These are phyloP conservation scores for Phytophthora multivora DNA, from an alignment of 352 stramenopile species.

Conservation along the genomic window DNA sequence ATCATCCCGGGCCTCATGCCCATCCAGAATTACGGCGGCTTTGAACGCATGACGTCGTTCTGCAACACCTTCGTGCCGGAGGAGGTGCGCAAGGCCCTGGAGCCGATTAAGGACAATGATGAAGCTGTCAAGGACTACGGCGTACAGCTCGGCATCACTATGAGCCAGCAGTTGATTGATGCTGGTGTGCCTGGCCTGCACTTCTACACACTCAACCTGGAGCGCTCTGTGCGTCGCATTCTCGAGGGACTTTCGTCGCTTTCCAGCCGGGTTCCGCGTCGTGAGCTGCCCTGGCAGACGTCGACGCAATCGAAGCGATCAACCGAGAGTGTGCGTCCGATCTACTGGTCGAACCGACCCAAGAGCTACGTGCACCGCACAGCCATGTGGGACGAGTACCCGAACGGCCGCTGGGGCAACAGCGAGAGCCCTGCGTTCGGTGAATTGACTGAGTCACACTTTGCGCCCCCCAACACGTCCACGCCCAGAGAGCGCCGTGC, in stretches of 20 bases:
- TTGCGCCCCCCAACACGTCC: constrained; percentile 76
- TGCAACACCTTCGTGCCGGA: constrained; percentile 95
- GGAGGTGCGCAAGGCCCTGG: constrained; percentile 77
- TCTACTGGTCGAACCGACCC: constrained; percentile 99
- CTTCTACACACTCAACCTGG: constrained; percentile 96
- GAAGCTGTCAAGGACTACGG: constrained; percentile 96
- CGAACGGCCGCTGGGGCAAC: constrained; percentile 96
- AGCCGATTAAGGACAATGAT: constrained; percentile 96
- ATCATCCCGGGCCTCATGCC: constrained; percentile 99
- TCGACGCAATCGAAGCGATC: constrained; percentile 90
- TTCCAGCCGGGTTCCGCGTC: constrained; percentile 55
- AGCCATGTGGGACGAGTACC: constrained; percentile 98
- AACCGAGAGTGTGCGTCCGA: constrained; percentile 93
- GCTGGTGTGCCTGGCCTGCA: constrained; percentile 88
- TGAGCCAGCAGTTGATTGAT: constrained; percentile 94
- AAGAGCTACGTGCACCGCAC: constrained; percentile 98
- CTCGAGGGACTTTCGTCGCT: constrained; percentile 77
- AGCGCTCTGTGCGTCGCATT: constrained; percentile 90
- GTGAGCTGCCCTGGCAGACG: constrained; percentile 92
- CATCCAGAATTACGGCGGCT: constrained; percentile 97
- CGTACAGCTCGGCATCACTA: constrained; percentile 94
- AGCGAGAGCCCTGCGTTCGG: constrained; percentile 95
- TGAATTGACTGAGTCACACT: constrained; percentile 96
- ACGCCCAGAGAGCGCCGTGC: constrained; percentile 79
- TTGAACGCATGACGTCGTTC: constrained; percentile 98